Evolutionary conservation across 163 green algal genomes (phyloP), one percentile per base, ranked within the genome.

Genomic region (Chloroidium sp.): DNA sequence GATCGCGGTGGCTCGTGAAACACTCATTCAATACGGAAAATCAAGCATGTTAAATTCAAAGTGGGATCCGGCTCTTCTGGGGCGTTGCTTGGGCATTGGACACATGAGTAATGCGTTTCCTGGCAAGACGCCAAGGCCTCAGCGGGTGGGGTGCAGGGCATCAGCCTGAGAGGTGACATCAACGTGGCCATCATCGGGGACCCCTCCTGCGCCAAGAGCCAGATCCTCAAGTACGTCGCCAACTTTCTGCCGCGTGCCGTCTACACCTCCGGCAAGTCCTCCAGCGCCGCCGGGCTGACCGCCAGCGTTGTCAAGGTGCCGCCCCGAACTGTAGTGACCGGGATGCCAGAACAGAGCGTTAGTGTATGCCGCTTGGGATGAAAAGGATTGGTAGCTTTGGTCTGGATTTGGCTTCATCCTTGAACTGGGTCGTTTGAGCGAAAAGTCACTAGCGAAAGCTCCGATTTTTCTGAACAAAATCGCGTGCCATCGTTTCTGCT

Each of bases 101-200:
- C 36, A 36, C 36, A 36, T 36, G 36, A 36, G 36, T 36, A 36
- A 36, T 36, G 36, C 36, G 36, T 61, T 36, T 36, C 36, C 36
- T 36, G 57, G 67, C 60, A 67, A 69, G 59, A 3, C 36, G 61
- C 75, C 88, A 84, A 58, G 8, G 12, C 8, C 3, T n/a, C 74
- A 36, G 36, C 36, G 36, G 36, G 36, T 36, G 36, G 36, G 36
- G 36, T 82, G 58, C 88, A 97, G 90, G 93, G 95, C 79, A 98
- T 97, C 83, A 93, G 93, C 59, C 89, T 99, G 81, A 86, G 96
- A 62, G 96, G 96, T 0, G 96, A 99, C 87, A 99, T 99, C 91
- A 99, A 99, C 80, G 93, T 99, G 62, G 93, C 92, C 69, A 97
- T 99, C 80, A 92, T 99, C 14, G 96, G 96, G 0, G 96, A 99